Evolutionary conservation across 768 basidiomycete genomes (phyloP).

Genomic region (Naematelia encephala): DNA sequence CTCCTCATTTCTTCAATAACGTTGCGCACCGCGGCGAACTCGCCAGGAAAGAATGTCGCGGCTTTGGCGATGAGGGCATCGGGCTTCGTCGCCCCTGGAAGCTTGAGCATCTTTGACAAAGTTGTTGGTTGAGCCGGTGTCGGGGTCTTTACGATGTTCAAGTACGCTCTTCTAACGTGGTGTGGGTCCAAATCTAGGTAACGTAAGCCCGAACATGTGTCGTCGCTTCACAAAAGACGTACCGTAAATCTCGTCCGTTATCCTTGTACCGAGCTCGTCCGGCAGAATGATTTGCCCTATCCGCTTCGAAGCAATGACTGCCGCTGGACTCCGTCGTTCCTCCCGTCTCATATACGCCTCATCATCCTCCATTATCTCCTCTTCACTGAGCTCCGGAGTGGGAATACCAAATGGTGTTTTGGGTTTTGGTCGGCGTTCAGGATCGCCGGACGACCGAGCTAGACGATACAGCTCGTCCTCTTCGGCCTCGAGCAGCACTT

Average conservation of each 20-base stretch:
- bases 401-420: background rate
- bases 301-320: slow-evolving; percentile 69
- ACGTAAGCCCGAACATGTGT: background rate
- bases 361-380: background rate
- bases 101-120: background rate
- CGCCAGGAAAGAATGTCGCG: slow-evolving; percentile 39
- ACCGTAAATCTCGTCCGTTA: slow-evolving; percentile 63
- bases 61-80: slow-evolving; percentile 29
- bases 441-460: background rate
- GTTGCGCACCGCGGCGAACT: slow-evolving; percentile 47
- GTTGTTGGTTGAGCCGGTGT: background rate
- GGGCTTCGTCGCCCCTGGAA: slow-evolving; percentile 6
- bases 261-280: slow-evolving; percentile 64
- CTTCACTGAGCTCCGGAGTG: background rate
- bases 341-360: background rate
- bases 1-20: slow-evolving; percentile 37
- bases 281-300: slow-evolving; percentile 72
- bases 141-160: slow-evolving; percentile 10
- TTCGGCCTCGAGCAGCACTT: background rate
- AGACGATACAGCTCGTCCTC: background rate
- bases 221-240: slow-evolving; percentile 8
- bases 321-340: slow-evolving; percentile 71
- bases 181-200: slow-evolving; percentile 20
- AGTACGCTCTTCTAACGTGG: slow-evolving; percentile 29
- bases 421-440: background rate